phyloP scores from a whole-genome alignment of 176 grass and related monocot genomes.

The Saccharum officinarum region DNA sequence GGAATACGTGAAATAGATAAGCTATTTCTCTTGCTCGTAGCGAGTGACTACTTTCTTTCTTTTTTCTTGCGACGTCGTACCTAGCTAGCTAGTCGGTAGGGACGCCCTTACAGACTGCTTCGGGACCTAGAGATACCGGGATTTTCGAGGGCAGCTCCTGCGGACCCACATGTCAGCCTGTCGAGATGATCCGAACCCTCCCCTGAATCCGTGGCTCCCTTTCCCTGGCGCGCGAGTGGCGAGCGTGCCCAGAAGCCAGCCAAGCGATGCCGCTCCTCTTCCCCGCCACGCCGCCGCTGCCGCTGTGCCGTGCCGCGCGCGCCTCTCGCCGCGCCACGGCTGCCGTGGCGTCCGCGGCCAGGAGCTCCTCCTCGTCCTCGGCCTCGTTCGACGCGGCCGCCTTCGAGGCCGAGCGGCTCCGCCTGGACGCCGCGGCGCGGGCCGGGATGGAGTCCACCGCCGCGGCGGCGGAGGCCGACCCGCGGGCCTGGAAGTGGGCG shows the following conservation, averaged over 20 bases:
- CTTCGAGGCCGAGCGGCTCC: slow-evolving; percentile 76
- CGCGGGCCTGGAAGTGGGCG: slow-evolving; percentile 85
- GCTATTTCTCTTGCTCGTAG: no score
- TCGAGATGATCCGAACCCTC: no score
- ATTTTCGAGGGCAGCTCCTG: no score
- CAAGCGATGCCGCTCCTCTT: slow-evolving; percentile 32
- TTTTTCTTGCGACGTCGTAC: no score
- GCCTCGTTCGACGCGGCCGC: slow-evolving; percentile 57
- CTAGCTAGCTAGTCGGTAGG: no score
- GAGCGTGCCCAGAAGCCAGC: slow-evolving; percentile 2
- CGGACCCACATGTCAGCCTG: no score
- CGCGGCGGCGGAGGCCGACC: slow-evolving; percentile 28
- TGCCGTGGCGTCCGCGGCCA: neutral
- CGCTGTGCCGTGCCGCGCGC: neutral
- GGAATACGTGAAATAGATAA: no score
- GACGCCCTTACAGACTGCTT: no score
- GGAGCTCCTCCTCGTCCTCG: slow-evolving; percentile 13
- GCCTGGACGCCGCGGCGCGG: slow-evolving; percentile 78
- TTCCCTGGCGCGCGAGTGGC: neutral
- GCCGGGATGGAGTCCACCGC: slow-evolving; percentile 52
- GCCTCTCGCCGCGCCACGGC: slow-evolving; percentile 6
- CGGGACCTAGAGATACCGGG: no score
- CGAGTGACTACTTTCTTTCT: no score
- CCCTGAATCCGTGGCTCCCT: neutral
- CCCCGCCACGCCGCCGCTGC: slow-evolving; percentile 12